phyloP scores from a whole-genome alignment of 2,329 filamentous ascomycete genomes.

The Paradendryphiella salina region DNA sequence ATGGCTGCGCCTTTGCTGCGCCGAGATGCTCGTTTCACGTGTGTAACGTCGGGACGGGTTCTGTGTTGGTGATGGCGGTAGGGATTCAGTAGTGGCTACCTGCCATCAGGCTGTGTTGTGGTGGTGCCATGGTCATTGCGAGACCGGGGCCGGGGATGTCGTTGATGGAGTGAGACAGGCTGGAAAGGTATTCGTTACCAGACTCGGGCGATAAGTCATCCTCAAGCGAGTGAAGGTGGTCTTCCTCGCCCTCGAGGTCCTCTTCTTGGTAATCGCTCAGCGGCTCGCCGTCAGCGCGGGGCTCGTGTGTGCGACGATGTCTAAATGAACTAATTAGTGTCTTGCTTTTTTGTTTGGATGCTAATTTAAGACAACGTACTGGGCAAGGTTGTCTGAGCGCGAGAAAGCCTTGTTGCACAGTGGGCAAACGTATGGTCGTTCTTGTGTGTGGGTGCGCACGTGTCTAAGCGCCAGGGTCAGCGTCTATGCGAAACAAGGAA shows the following conservation, averaged over 20 bases:
- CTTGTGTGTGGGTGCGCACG: conserved; percentile 98
- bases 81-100: conserved; percentile 49
- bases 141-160: conserved; percentile 44
- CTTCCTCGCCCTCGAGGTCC: conserved; percentile 85
- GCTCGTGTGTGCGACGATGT: conserved; percentile 81
- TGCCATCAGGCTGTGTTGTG: conserved; percentile 50
- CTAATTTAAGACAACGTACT: conserved; percentile 62
- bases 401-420: conserved; percentile 99
- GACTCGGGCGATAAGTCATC: conserved; percentile 78
- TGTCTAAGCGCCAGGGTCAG: conserved; percentile 68
- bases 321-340: conserved; percentile 53
- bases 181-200: conserved; percentile 61
- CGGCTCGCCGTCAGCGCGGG: conserved; percentile 65
- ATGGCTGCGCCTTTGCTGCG: conserved; percentile 26
- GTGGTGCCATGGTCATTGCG: conserved; percentile 48
- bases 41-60: conserved; percentile 24
- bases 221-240: conserved; percentile 78
- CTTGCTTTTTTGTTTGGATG: conserved; percentile 15
- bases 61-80: conserved; percentile 12
- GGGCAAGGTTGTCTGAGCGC: conserved; percentile 96
- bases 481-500: conserved; percentile 52
- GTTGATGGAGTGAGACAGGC: conserved; percentile 37
- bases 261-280: conserved; percentile 71
- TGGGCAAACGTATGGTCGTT: conserved; percentile 96
- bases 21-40: conserved; percentile 31